A percentile compares a stretch with the other conserved stretches of the same genome.
phyloP scores from a whole-genome alignment of 1,284 basidiomycete species.

The Paramarasmius palmivorus region DNA sequence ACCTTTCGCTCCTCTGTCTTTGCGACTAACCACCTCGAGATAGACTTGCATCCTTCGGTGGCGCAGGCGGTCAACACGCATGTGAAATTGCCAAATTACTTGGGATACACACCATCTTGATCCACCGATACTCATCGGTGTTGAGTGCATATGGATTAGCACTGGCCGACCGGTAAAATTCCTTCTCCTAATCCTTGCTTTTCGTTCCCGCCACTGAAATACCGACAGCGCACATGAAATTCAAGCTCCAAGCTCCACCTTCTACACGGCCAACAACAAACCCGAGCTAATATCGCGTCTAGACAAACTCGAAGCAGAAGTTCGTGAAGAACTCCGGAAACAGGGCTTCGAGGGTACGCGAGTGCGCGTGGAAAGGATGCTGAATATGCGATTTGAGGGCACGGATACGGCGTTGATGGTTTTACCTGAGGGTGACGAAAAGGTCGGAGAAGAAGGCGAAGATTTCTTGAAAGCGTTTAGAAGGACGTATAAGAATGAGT shows the following conservation, averaged over 20 bases:
- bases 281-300: conserved; percentile 60
- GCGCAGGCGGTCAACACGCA: conserved; percentile 90
- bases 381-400: conserved; percentile 92
- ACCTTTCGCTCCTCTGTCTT: background rate
- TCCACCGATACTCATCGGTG: conserved; percentile 86
- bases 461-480: conserved; percentile 85
- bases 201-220: background rate
- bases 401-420: conserved; percentile 94
- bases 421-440: conserved; percentile 47
- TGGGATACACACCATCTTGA: conserved; percentile 82
- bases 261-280: conserved; percentile 61
- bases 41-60: conserved; percentile 86
- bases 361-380: conserved; percentile 76
- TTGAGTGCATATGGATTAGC: conserved; percentile 90
- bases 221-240: conserved; percentile 76
- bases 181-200: background rate
- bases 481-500: conserved; percentile 77
- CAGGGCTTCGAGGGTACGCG: conserved; percentile 81
- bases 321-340: conserved; percentile 61
- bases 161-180: conserved; percentile 76
- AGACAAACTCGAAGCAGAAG: conserved; percentile 66
- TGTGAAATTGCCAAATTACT: conserved; percentile 84
- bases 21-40: background rate
- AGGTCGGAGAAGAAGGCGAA: conserved; percentile 57
- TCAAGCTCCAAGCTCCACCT: conserved; percentile 85